A percentile compares a stretch with the other conserved stretches of the same genome.
Evolutionary conservation across 2,329 filamentous ascomycete genomes (phyloP).

Genomic region (Dendrostoma leiphaemia): DNA sequence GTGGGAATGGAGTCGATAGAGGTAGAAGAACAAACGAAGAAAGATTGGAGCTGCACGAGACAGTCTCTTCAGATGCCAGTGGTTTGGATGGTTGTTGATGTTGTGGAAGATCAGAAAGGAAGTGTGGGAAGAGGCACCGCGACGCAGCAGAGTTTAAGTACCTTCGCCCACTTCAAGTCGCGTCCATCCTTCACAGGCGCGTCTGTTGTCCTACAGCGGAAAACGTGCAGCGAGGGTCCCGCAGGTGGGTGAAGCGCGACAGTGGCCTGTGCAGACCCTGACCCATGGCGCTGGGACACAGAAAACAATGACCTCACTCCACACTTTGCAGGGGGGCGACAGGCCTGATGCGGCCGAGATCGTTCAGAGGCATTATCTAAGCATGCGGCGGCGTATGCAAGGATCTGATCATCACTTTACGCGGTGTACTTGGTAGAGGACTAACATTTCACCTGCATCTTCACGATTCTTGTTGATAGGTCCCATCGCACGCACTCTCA

Average conservation of each 20-base stretch:
- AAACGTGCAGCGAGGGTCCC: slow-evolving; percentile 8
- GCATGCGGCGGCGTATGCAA: not conserved
- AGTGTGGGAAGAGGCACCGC: not conserved
- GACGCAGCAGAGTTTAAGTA: slow-evolving; percentile 18
- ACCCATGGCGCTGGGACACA: slow-evolving; percentile 2
- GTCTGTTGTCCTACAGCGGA: slow-evolving; percentile 11
- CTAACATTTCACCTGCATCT: slow-evolving; percentile 1
- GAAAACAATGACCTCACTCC: slow-evolving; percentile 6
- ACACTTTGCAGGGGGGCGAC: not conserved
- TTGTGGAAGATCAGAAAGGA: not conserved
- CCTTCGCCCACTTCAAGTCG: slow-evolving; percentile 1
- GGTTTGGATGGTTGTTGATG: not conserved
- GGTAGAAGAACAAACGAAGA: not conserved
- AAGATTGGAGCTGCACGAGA: not conserved
- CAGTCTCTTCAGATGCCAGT: not conserved
- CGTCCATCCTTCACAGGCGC: slow-evolving; percentile 15
- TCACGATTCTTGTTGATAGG: not conserved
- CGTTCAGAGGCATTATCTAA: not conserved
- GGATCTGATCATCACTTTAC: not conserved
- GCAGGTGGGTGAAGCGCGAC: slow-evolving; percentile 10
- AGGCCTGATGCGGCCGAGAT: not conserved
- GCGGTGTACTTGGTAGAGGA: no score
- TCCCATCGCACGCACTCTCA: not conserved
- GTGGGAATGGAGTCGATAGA: not conserved
- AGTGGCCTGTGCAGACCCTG: slow-evolving; percentile 14